Evolutionary conservation across 495 filamentous ascomycete species (phyloP).

Genomic region (Penicillium angulare): DNA sequence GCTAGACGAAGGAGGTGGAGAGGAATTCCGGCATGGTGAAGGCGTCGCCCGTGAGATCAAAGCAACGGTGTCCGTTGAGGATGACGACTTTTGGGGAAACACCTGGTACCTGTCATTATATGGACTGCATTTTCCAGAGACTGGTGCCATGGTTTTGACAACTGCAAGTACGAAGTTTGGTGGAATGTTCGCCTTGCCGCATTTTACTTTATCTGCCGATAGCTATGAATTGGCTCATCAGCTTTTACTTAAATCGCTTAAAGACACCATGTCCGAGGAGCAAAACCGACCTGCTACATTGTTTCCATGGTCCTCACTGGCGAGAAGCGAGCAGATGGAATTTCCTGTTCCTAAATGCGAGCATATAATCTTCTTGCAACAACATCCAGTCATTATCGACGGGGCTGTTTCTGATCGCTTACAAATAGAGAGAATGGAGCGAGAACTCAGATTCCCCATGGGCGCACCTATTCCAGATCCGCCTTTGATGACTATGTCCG

Average conservation of each 20-base stretch:
- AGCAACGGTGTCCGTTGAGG: slow-evolving; percentile 67
- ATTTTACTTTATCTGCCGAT: slow-evolving; percentile 66
- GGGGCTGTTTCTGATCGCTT: slow-evolving; percentile 31
- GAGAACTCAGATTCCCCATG: slow-evolving; percentile 80
- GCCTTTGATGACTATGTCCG: slow-evolving; percentile 76
- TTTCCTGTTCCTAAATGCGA: slow-evolving; percentile 77
- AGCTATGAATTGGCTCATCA: slow-evolving; percentile 65
- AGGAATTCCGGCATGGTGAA: slow-evolving; percentile 31
- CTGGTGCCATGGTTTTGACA: slow-evolving; percentile 73
- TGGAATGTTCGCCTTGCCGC: slow-evolving; percentile 84
- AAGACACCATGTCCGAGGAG: slow-evolving; percentile 57
- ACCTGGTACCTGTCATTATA: slow-evolving; percentile 73
- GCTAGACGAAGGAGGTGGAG: slow-evolving; percentile 40
- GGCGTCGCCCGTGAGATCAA: slow-evolving; percentile 57
- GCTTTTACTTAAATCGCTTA: slow-evolving; percentile 69
- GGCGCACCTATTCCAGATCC: slow-evolving; percentile 68
- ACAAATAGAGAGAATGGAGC: slow-evolving; percentile 67
- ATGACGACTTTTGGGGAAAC: slow-evolving; percentile 61
- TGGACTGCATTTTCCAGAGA: slow-evolving; percentile 77
- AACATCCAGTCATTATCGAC: slow-evolving; percentile 57
- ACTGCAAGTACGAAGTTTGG: slow-evolving; percentile 92
- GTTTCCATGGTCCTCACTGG: slow-evolving; percentile 64
- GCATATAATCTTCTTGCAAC: slow-evolving; percentile 82
- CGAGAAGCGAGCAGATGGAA: slow-evolving; percentile 53
- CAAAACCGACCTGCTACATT: slow-evolving; percentile 52